Conservation (phyloP, 2,329 filamentous ascomycete genomes). For the Thielaviopsis cerberus region DNA sequence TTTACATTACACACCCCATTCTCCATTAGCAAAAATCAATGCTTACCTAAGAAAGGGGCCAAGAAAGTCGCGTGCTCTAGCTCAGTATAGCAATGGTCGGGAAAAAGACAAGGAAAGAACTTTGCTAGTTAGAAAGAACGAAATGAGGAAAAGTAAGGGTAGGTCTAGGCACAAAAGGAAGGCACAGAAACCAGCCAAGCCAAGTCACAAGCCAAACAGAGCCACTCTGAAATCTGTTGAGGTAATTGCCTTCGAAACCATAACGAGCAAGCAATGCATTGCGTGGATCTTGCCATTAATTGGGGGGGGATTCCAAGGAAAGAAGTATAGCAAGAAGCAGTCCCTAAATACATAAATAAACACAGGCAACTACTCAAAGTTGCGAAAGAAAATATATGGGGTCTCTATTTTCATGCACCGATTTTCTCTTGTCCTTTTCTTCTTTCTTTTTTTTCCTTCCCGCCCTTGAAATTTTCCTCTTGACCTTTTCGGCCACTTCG, state of each 20-base stretch:
- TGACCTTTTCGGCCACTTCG: not conserved
- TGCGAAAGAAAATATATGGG: not conserved
- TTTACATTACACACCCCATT: not conserved
- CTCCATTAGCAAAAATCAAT: not conserved
- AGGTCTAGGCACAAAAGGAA: too few relatives aligned
- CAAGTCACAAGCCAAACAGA: not conserved
- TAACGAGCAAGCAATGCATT: not conserved
- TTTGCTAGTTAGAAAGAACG: not conserved
- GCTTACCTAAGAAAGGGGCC: not conserved
- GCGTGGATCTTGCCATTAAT: not conserved
- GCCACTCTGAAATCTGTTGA: not conserved
- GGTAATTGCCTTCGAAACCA: not conserved
- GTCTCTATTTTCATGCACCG: not conserved
- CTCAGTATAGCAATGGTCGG: not conserved
- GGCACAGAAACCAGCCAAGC: not conserved
- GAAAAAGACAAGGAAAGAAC: not conserved
- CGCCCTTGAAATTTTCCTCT: not conserved
- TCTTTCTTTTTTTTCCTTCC: not conserved
- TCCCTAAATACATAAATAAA: not conserved
- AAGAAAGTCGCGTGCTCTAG: not conserved
- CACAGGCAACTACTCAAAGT: not conserved
- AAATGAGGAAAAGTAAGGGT: too few relatives aligned
- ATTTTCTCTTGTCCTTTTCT: not conserved
- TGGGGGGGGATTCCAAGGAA: not conserved
- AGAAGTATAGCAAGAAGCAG: not conserved